These are phyloP conservation scores for Gnetum montanum DNA, from an alignment of 75 land plant species.

Conservation along the genomic window DNA sequence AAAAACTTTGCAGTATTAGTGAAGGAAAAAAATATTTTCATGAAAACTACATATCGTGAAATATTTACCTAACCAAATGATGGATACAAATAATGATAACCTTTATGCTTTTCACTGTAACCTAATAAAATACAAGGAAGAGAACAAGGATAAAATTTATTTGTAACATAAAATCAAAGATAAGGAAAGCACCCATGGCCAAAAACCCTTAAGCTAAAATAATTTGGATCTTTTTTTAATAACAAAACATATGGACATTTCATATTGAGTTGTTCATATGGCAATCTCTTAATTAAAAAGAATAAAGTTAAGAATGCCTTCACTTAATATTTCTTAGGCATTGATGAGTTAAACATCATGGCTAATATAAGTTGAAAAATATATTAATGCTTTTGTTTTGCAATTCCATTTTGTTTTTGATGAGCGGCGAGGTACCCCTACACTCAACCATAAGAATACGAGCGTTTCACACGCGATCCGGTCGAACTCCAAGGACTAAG, in stretches of 20 bases:
- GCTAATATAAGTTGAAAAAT: background rate
- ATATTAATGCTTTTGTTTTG: background rate
- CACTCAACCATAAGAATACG: too few relatives aligned
- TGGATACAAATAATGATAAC: background rate
- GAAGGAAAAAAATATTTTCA: background rate
- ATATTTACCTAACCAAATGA: background rate
- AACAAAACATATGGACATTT: background rate
- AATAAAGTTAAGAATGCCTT: background rate
- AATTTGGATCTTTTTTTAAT: background rate
- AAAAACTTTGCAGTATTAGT: too few relatives aligned
- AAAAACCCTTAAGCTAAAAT: background rate
- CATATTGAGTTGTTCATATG: too few relatives aligned
- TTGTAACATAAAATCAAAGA: background rate
- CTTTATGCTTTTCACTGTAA: background rate
- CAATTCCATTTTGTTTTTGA: background rate
- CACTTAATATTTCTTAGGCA: background rate
- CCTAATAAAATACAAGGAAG: background rate
- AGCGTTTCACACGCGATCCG: too few relatives aligned
- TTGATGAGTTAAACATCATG: background rate
- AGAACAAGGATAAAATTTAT: background rate
- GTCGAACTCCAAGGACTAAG: too few relatives aligned
- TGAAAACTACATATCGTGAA: background rate
- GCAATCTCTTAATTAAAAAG: background rate
- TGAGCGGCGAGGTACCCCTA: too few relatives aligned
- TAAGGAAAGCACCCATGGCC: background rate